Evolutionary conservation across 2,329 filamentous ascomycete species (phyloP), one percentile per base, ranked within the genome.

Genomic region (Talaromyces amestolkiae): DNA sequence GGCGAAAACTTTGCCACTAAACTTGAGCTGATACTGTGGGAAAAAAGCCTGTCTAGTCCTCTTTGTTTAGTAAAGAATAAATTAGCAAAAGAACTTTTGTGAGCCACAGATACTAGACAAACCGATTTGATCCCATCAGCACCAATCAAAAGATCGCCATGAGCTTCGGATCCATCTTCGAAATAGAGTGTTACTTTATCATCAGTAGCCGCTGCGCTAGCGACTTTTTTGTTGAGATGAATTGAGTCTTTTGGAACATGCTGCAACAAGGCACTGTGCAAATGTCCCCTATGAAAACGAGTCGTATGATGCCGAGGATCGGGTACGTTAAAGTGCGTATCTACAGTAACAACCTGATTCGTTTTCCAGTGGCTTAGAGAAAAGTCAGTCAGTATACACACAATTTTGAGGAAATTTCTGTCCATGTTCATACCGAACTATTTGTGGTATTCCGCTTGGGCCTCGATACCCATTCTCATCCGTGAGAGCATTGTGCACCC

Each of bases 51-150:
- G 70, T 47, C 73, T 68, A 3, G 72, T 72, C 53, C 66, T 71
- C 72, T 74, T 17, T 58, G 47, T 24, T 54, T 37, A 63, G 31
- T 1, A 22, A 35, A 31, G 47, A 24, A 51, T n/a, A 31, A 31
- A 31, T 31, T 8, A 31, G 27, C 27, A 31, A 31, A 31, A 31
- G 27, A 31, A 31, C 1, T 31, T 31, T 31, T 4, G 27, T 31
- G 27, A 31, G 6, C 27, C 27, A 31, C 27, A 31, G 27, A 31
- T 31, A 7, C 6, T 31, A 31, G 27, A 31, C 27, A 31, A 2
- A 77, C 74, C 22, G 82, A 85, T 69, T 83, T 81, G 56, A 86
- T 81, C 45, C 85, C 85, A 70, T 86, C 84, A 0, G 83, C 81
- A 0, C 83, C 84, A 17, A 86, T 77, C 27, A 85, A 70, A 47